A percentile compares a stretch with the other conserved stretches of the same genome.
Conservation (phyloP, 495 filamentous ascomycete genomes). For the Chaetomium fimeti region DNA sequence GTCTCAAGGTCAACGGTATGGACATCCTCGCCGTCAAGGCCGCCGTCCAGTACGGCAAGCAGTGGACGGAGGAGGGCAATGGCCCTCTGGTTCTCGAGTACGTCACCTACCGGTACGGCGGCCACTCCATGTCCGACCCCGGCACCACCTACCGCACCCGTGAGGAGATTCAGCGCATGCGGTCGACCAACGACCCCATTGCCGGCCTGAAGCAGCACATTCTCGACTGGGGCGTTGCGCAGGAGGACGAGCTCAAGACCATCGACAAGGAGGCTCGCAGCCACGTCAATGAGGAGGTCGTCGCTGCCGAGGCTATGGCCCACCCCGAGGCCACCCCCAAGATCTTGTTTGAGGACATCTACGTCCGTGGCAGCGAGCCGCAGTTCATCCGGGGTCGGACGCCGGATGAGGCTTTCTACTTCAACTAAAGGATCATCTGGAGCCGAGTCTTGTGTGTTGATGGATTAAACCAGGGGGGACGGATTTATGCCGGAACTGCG, state of each 20-base stretch:
- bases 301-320: constrained; percentile 81
- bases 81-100: constrained; percentile 96
- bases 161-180: constrained; percentile 99
- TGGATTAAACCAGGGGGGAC: constrained; percentile 6
- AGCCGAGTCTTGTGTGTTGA: constrained; percentile 2
- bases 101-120: constrained; percentile 98
- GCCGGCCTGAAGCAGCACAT: constrained; percentile 97
- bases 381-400: constrained; percentile 85
- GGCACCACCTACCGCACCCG: constrained; percentile 98
- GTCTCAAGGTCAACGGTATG: constrained; percentile 99
- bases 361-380: constrained; percentile 88
- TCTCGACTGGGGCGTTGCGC: constrained; percentile 86
- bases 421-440: constrained; percentile 25
- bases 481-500: constrained; percentile 4
- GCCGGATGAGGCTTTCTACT: constrained; percentile 93
- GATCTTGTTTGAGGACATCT: constrained; percentile 95
- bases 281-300: constrained; percentile 86
- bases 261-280: constrained; percentile 89
- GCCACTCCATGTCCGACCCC: constrained; percentile 98
- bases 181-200: constrained; percentile 96
- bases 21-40: constrained; percentile 98
- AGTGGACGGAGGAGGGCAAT: constrained; percentile 74
- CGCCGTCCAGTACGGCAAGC: constrained; percentile 86
- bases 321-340: constrained; percentile 70
- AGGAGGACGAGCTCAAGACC: constrained; percentile 94